Evolutionary conservation across 2,329 filamentous ascomycete species (phyloP), one percentile per base, ranked within the genome.

Genomic region (Cylindrodendrum hubeiense): DNA sequence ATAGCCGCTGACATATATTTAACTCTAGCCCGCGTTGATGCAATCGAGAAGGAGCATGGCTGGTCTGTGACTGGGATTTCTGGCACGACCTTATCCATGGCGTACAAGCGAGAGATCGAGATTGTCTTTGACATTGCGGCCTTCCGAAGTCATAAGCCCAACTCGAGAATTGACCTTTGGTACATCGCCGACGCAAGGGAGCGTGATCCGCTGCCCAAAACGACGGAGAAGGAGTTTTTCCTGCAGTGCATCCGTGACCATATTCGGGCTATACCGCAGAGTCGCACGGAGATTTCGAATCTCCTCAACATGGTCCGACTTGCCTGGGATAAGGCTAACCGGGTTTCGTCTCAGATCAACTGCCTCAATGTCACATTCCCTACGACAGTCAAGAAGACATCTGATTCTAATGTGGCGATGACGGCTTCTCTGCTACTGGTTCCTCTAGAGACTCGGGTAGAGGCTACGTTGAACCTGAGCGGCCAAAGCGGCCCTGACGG

Each of bases 201-300:
- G 46, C 79, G 81, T n/a, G 82, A 87, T 28, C 81, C 87, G 10
- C 76, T 83, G 33, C 86, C 88, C 0, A 78, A 89, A 56, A 90
- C 89, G 1, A 85, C 86, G 0, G 91, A 92, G 74, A 90, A 89
- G 70, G 90, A 92, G 39, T 95, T 95, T 80, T 93, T 94, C 76
- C 80, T 95, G 8, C 88, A 92, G 73, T 87, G 89, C 71, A 89
- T 95, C 63, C 87, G 90, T 46, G 90, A 92, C 61, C 86, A 91
- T 61, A 81, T 93, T 44, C 88, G 91, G 51, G 86, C 83, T 1
- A 78, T 93, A 44, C 81, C 84, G 13, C 90, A 91, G 75, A 81
- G 83, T 60, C 80, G 84, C 51, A 91, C 87, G 0, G 82, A 83
- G 54, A 81, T 91, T 28, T 83, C 84, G 17, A 81, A 84, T 34